phyloP scores from a whole-genome alignment of 768 basidiomycete genomes.

The Termitomyces sp. region DNA sequence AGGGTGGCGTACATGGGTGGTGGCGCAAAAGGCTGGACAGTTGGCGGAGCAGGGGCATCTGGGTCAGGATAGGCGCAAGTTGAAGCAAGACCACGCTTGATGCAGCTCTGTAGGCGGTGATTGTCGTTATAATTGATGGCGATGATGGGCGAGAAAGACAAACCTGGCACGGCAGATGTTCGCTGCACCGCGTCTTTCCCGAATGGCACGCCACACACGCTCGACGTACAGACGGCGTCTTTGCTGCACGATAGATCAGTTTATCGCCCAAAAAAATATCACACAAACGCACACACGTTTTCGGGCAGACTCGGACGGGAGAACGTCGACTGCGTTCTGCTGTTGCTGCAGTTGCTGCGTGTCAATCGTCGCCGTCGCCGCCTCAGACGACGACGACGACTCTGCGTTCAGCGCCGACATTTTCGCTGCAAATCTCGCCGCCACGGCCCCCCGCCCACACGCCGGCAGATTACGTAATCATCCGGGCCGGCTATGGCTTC shows the following conservation, averaged over 20 bases:
- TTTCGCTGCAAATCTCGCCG: background rate
- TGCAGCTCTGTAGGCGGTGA: constrained; percentile 50
- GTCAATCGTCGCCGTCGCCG: constrained; percentile 47
- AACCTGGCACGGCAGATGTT: constrained; percentile 79
- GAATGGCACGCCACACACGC: constrained; percentile 79
- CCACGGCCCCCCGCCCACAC: background rate
- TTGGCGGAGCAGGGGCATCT: constrained; percentile 42
- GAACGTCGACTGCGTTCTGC: no score
- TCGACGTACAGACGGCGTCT: constrained; percentile 75
- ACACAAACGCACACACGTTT: no score
- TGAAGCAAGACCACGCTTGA: constrained; percentile 71
- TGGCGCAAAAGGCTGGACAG: constrained; percentile 34
- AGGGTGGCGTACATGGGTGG: constrained; percentile 47
- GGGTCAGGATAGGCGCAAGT: constrained; percentile 77
- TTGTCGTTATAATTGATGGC: no score
- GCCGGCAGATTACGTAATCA: constrained; percentile 13
- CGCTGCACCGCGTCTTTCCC: constrained; percentile 80
- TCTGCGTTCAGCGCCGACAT: constrained; percentile 48
- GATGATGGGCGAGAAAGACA: background rate
- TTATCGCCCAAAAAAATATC: background rate
- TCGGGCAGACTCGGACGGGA: constrained; percentile 25
- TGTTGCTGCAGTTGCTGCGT: constrained; percentile 48
- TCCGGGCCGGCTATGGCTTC: background rate
- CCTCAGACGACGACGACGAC: background rate
- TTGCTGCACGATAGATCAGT: constrained; percentile 38